Base-by-base conservation (phyloP, 352 stramenopile genomes). In the Globisporangium takayamanum region DNA sequence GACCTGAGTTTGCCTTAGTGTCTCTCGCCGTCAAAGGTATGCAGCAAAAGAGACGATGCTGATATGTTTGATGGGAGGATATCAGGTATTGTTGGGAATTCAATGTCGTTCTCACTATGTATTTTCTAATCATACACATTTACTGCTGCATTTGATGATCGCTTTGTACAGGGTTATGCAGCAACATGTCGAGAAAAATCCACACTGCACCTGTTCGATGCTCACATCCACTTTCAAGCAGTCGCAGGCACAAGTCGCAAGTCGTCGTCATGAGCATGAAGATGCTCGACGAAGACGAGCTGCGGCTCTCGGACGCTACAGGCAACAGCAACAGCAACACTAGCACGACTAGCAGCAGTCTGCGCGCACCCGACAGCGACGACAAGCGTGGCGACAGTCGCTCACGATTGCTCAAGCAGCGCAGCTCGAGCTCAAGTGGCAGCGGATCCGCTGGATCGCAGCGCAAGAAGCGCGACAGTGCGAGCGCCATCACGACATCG, bases 191-290 rank as follows among this genome's bases (percentile, higher is more conserved):
- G 8, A 36, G 5, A 36, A 8, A 36, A 36, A 36, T 36, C 30
- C 30, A 36, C 8, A 36, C 8, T 8, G 30, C 30, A 36, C 30
- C 30, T 36, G 30, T 36, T 36, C 30, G 8, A 36, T 36, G 5
- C 30, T 36, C 30, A 36, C 30, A 36, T 36, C 30, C 30, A 36
- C 30, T 36, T 36, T 36, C 33, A 39, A 39, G 33, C 33, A 39
- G 33, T 39, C 33, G 33, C 33, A 39, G 7, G 7, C 33, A 39
- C 33, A 33, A 33, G 28, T 33, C 28, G 28, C 5, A 3, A 3
- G 2, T 33, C 28, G 28, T 39, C 33, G 33, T 14, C 33, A 77
- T 77, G 69, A 74, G 70, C 45, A 73, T 78, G 70, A 67, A 59
- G 46, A 65, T 69, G 62, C 62, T 57, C 50, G 58, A 69, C 47